Base-by-base conservation (phyloP, 1,139 yeast species). In the Pneumocystis canis region DNA sequence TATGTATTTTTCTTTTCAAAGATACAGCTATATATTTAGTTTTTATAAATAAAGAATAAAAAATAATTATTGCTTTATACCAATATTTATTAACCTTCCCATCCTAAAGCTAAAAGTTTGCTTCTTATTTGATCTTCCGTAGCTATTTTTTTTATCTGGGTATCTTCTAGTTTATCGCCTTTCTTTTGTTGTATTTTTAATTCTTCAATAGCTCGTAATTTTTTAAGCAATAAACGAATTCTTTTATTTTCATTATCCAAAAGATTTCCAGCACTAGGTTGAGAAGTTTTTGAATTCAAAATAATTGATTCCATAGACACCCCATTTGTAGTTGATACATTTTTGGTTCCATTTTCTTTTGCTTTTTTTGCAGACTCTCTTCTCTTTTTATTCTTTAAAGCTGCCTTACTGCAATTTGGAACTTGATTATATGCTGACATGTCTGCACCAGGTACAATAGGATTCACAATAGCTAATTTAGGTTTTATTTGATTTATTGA, bases 161-260 rank as follows among this genome's bases (percentile, higher is more conserved):
- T 92, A 71, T 86, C 96, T 75, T 92, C 98, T 68, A 92, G 80
- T 66, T 84, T 79, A 68, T 89, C 97, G 61, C 95, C 95, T 62
- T 78, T 78, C 25, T 87, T 88, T 75, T 87, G 92, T 72, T 90
- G 87, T 79, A 82, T 82, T 74, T 90, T 90, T 71, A 94, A 81
- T 62, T 84, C 84, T 73, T 90, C 96, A 69, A 92, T 92, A 16
- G 98, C 97, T 71, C 97, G 82, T 68, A 92, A 80, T 76, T 94
- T 94, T 78, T 92, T 92, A 74, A 90, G 80, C 72, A 92, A 80
- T 32, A 95, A 84, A 73, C 98, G 82, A 68, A 89, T 85, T 75
- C 89, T 89, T 79, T 90, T 92, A 70, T 92, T 97, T 75, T 90
- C 97, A 32, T 84, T 68, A 7, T 72, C 69, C 14, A 70, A 39